A percentile compares a stretch with the other conserved stretches of the same genome.
Evolutionary conservation across 345 rosid species (phyloP).

Genomic region (Pugionium cornutum): DNA sequence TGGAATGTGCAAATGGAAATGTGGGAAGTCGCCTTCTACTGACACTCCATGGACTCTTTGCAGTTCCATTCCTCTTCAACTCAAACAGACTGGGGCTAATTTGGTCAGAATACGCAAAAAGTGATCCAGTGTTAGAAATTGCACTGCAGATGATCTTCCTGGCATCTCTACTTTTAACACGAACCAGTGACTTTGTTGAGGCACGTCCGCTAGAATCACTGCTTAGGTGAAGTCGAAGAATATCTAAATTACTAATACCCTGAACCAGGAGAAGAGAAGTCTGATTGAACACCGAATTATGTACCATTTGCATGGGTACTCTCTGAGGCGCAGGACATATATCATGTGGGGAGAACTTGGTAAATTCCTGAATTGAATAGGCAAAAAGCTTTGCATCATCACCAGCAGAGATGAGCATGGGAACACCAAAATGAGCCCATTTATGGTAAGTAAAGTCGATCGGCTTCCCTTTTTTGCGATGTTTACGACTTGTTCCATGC

Average conservation of each 20-base stretch:
- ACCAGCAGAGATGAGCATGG: conserved; percentile 96
- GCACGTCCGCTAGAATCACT: conserved; percentile 54
- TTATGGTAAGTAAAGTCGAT: conserved; percentile 68
- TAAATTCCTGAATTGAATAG: conserved; percentile 77
- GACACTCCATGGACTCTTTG: conserved; percentile 59
- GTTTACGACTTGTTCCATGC: conserved; percentile 37
- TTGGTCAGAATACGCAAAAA: conserved; percentile 85
- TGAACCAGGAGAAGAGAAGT: conserved; percentile 78
- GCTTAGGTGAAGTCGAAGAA: conserved; percentile 55
- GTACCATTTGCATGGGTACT: conserved; percentile 70
- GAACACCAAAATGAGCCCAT: conserved; percentile 92
- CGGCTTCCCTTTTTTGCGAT: conserved; percentile 53
- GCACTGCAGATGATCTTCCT: conserved; percentile 83
- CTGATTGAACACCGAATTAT: conserved; percentile 52
- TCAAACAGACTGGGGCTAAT: conserved; percentile 64
- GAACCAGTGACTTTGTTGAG: conserved; percentile 61
- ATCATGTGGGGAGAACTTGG: conserved; percentile 90
- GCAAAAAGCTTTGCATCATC: conserved; percentile 96
- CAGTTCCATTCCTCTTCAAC: conserved; percentile 49
- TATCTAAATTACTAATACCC: conserved; percentile 60
- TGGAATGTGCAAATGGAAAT: conserved; percentile 73
- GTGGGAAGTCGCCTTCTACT: conserved; percentile 67
- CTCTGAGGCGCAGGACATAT: conserved; percentile 98
- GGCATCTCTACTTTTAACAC: conserved; percentile 68
- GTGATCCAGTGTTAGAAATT: conserved; percentile 69